A percentile compares a stretch with the other conserved stretches of the same genome.
Conservation (phyloP, 2,329 filamentous ascomycete species). For the Neopestalotiopsis sp. region DNA sequence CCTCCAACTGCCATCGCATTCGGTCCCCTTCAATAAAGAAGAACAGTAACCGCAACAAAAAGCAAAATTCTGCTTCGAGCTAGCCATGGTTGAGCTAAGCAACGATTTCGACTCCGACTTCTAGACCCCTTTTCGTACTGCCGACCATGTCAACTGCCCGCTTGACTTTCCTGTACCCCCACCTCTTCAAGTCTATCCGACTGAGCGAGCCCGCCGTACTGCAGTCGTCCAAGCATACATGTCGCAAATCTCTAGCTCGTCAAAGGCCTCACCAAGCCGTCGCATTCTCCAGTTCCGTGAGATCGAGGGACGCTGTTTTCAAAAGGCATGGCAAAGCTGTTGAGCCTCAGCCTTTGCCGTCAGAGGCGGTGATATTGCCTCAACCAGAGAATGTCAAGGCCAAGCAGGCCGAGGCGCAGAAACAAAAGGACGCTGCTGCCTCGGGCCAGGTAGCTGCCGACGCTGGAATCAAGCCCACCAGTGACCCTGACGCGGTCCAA, state of each 20-base stretch:
- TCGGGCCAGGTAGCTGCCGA: neutral
- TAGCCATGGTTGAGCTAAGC: constrained; percentile 8
- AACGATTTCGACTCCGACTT: constrained; percentile 3
- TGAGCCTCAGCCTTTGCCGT: constrained; percentile 43
- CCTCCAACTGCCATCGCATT: neutral
- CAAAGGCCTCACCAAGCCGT: constrained; percentile 31
- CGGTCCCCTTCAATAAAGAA: neutral
- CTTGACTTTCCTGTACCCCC: constrained; percentile 72
- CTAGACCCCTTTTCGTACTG: neutral
- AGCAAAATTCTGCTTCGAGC: neutral
- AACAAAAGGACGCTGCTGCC: constrained; percentile 5
- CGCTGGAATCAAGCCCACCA: neutral
- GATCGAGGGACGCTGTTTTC: constrained; percentile 48
- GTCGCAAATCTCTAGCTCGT: constrained; percentile 35
- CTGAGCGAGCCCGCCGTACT: constrained; percentile 47
- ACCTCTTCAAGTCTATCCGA: constrained; percentile 63
- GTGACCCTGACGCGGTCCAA: constrained; percentile 5
- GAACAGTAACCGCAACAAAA: neutral
- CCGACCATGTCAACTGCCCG: constrained; percentile 63
- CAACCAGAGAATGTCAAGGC: constrained; percentile 22
- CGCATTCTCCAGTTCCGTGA: constrained; percentile 43
- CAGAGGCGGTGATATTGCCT: constrained; percentile 33
- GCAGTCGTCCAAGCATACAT: constrained; percentile 45
- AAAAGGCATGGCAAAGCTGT: constrained; percentile 66
- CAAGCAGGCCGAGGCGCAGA: neutral